Evolutionary conservation across 305 asterid species (phyloP), one percentile per base, ranked within the genome.

Genomic region (Solanum hybrid): DNA sequence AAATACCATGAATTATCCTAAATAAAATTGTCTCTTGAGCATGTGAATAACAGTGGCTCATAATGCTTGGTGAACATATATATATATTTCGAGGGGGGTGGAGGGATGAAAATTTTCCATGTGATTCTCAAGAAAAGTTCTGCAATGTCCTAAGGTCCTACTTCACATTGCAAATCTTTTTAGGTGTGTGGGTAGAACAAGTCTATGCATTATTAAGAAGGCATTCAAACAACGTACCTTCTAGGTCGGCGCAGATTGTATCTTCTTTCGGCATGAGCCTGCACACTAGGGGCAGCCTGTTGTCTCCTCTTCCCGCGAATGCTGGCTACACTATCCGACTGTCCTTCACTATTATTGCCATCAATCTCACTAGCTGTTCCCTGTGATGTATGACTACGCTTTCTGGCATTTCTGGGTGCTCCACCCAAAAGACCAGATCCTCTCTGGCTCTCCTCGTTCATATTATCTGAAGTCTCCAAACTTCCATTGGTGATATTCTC

Each of bases 241-340:
- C 91, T 96, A 85, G 94, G 90, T 80, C 90, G 94, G 71, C 99
- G 97, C 91, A 98, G 98, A 92, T 98, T 97, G 96, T 98, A 98
- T 66, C 99, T 95, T 79, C 92, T 95, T 93, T 93, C 98, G 86
- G 90, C 95, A 91, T 89, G 73, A 88, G 73, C 89, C 90, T 92
- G 95, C 34, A 93, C 96, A 88, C 92, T 90, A 27, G 91, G 93
- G 84, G 90, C 93, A 89, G 90, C 93, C 88, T 92, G 94, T 86
- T 95, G 98, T 73, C 95, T 95, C 93, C 98, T 95, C 93, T 89
- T 97, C 85, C 95, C 94, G 24, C 93, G 97, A 87, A 91, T 94
- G 89, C 94, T 94, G 73, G 93, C 87, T 64, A 93, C 89, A 90
- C 98, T 93, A 90, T 93, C 98, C 2, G 98, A 96, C 37, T 92